Conservation (phyloP, 176 grass and related monocot genomes). For the Avena sativa region DNA sequence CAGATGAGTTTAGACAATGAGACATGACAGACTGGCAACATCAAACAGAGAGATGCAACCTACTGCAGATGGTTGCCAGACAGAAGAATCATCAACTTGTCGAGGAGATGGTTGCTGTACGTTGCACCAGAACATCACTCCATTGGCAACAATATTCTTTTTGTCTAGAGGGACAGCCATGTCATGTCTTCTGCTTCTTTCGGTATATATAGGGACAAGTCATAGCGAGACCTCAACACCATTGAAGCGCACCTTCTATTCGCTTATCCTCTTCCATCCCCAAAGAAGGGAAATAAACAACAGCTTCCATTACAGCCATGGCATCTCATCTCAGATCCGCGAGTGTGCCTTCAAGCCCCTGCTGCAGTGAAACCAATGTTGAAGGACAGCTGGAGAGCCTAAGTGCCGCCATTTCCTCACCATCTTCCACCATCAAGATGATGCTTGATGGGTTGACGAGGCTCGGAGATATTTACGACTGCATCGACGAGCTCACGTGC, state of each 20-base stretch:
- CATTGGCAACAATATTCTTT: too few relatives aligned
- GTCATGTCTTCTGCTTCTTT: constrained; percentile 24
- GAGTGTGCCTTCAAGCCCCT: constrained; percentile 38
- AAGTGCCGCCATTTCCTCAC: constrained; percentile 1
- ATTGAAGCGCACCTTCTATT: not conserved
- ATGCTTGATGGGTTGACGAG: constrained; percentile 5
- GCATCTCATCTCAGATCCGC: constrained; percentile 37
- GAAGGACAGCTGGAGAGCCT: constrained; percentile 42
- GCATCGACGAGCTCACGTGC: constrained; percentile 42
- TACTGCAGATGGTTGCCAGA: not conserved
- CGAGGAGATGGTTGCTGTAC: not conserved
- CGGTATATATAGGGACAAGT: constrained; percentile 44
- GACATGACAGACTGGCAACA: too few relatives aligned
- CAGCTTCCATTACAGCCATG: constrained; percentile 29
- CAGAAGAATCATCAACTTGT: not conserved
- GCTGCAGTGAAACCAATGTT: not conserved
- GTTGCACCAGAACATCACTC: constrained; percentile 17
- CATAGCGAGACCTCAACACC: constrained; percentile 6
- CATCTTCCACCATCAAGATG: not conserved
- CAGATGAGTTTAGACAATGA: not conserved
- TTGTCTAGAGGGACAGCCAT: not conserved
- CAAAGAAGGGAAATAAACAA: too few relatives aligned
- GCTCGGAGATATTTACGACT: constrained; percentile 42
- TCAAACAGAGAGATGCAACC: too few relatives aligned
- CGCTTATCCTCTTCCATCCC: too few relatives aligned